Evolutionary conservation across 2,329 filamentous ascomycete genomes (phyloP), one percentile per base, ranked within the genome.

Genomic region (Coniella lustricola): DNA sequence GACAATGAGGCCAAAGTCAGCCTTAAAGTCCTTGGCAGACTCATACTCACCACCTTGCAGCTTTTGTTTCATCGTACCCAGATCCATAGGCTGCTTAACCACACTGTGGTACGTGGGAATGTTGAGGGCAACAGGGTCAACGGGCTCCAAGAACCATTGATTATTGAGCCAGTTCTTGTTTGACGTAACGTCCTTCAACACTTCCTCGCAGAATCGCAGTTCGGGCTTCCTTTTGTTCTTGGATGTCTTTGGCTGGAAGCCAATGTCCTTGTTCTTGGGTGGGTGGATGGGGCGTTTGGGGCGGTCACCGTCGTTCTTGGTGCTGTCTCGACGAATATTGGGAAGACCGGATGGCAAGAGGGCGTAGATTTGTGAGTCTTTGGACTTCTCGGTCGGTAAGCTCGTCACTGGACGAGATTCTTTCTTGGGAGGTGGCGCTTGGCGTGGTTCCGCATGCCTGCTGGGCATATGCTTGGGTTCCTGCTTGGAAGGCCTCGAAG

Each of bases 41-140:
- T 81, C 77, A 61, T 97, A 97, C 48, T 89, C 80, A 21, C 90
- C 89, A 12, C 74, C 74, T 57, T 84, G 81, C 35, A 96, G 74
- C 67, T 94, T 94, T 36, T 76, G 75, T 32, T 79, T 74, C 61
- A 95, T 85, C n/a, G 88, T 95, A 14, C 77, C 75, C 43, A 96
- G 74, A 64, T 98, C 91, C 91, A 97, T 98, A 0, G 93, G 93
- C 63, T 90, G 89, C 73, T 95, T 97, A 69, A 98, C 90, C 53
- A 97, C 74, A 60, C 85, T 89, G 64, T 93, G 88, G 64, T 98
- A 98, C 20, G 85, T 84, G 1, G 93, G 93, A 51, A 97, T 96
- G 63, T 91, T 90, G 46, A 97, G 72, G 0, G 90, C 91, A 32
- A 97, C 90, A 0, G 93, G 90, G 62, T 98, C 93, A 17, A 98